Conservation (phyloP, 179 eudicot species). For the Nepenthes alata region DNA sequence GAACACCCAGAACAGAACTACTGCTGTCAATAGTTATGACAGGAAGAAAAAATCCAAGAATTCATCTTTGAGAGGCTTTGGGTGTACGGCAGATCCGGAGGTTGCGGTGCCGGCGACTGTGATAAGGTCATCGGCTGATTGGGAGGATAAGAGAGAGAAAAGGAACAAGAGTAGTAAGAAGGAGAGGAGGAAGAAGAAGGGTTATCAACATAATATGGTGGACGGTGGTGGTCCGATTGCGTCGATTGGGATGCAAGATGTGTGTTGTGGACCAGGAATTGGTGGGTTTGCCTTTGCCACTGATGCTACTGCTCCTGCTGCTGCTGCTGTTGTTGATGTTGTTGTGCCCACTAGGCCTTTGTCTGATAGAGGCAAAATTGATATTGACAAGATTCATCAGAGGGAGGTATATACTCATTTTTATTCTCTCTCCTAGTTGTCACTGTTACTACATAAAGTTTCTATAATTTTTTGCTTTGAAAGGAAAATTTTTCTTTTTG, state of each 20-base stretch:
- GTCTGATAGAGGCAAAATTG: constrained; percentile 41
- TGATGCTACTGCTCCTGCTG: constrained; percentile 20
- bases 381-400: constrained; percentile 37
- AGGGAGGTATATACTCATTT: constrained; percentile 36
- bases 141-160: constrained; percentile 32
- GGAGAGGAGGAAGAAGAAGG: constrained; percentile 20
- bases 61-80: constrained; percentile 53
- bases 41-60: constrained; percentile 40
- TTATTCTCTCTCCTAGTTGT: neutral
- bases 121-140: constrained; percentile 54
- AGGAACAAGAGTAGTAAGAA: constrained; percentile 13
- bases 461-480: no score
- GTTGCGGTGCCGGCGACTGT: constrained; percentile 58
- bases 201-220: constrained; percentile 6
- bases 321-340: constrained; percentile 47
- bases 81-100: constrained; percentile 65
- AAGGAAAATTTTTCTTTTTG: no score
- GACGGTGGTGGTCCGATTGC: constrained; percentile 16
- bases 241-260: constrained; percentile 44
- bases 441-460: no score
- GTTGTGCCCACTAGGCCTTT: constrained; percentile 34
- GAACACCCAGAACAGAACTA: constrained; percentile 1
- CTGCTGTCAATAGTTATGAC: neutral
- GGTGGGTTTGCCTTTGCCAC: constrained; percentile 37
- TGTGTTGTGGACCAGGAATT: constrained; percentile 65